Conservation (phyloP, 2,329 filamentous ascomycete species). For the Gaeumannomyces sp. region DNA sequence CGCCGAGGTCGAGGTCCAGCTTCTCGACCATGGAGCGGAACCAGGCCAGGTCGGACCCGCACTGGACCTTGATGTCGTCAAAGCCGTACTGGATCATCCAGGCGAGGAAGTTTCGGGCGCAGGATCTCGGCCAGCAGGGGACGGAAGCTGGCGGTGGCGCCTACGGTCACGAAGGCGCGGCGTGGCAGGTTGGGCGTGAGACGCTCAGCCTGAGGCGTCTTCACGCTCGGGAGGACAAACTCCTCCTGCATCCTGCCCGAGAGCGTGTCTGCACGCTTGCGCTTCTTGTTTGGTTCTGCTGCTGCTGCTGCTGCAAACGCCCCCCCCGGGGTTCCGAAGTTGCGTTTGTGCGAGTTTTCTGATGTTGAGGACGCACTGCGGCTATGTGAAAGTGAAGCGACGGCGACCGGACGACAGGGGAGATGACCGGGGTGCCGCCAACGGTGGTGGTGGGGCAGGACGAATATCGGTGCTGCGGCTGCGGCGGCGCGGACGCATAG, state of each 20-base stretch:
- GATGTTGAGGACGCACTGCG: not conserved
- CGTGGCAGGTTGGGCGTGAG: not conserved
- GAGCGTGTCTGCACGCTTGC: not conserved
- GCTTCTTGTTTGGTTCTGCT: not conserved
- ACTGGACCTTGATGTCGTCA: conserved; percentile 71
- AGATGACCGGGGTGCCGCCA: too few relatives aligned
- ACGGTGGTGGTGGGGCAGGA: not conserved
- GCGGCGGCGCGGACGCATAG: not conserved
- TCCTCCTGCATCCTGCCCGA: not conserved
- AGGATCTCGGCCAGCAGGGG: conserved; percentile 63
- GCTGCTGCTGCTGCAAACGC: not conserved
- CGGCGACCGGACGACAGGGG: not conserved
- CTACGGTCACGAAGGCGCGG: conserved; percentile 74
- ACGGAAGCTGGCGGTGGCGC: conserved; percentile 81
- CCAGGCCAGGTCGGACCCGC: conserved; percentile 61
- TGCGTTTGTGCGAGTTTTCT: not conserved
- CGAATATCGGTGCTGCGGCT: conserved; percentile 3
- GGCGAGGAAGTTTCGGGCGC: conserved; percentile 52
- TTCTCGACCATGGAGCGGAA: conserved; percentile 45
- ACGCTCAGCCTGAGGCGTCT: not conserved
- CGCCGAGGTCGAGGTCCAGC: conserved; percentile 55
- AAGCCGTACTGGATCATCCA: conserved; percentile 55
- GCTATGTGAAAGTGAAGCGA: not conserved
- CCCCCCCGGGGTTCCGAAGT: too few relatives aligned
- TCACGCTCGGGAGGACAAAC: not conserved